These are phyloP conservation scores for Xylaria polymorpha DNA, from an alignment of 2,329 filamentous ascomycete genomes.

Conservation along the genomic window DNA sequence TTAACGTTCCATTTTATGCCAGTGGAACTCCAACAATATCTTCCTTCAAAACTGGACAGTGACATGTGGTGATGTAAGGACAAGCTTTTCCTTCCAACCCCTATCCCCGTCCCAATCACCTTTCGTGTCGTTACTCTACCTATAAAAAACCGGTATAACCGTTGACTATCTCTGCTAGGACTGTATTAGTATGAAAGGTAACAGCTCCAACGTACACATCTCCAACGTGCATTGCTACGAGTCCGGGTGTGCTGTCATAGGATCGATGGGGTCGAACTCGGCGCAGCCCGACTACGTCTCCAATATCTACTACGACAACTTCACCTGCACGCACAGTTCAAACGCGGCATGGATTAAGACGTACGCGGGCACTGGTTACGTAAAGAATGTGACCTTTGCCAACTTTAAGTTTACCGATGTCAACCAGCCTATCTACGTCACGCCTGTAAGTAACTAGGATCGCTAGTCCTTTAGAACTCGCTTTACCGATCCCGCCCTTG, in stretches of 20 bases:
- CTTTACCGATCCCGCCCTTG: neutral
- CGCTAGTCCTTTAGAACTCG: neutral
- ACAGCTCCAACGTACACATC: slow-evolving; percentile 54
- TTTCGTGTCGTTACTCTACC: neutral
- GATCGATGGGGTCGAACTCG: slow-evolving; percentile 53
- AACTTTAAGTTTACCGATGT: slow-evolving; percentile 56
- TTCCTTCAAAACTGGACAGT: slow-evolving; percentile 60
- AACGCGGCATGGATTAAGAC: slow-evolving; percentile 59
- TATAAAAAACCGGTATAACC: neutral
- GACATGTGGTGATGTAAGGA: slow-evolving; percentile 53
- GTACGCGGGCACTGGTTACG: slow-evolving; percentile 55
- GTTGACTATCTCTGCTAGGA: slow-evolving; percentile 46
- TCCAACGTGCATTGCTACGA: slow-evolving; percentile 55
- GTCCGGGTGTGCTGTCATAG: slow-evolving; percentile 53
- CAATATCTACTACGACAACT: slow-evolving; percentile 54
- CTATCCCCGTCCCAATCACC: neutral
- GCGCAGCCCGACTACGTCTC: slow-evolving; percentile 52
- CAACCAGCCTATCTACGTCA: slow-evolving; percentile 60
- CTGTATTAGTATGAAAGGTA: slow-evolving; percentile 56
- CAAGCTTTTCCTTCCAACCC: neutral
- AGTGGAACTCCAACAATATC: slow-evolving; percentile 61
- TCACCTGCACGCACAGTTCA: slow-evolving; percentile 53
- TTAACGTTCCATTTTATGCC: neutral
- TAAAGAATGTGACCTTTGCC: slow-evolving; percentile 58
- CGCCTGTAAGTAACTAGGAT: neutral